Conservation (phyloP, 2,329 filamentous ascomycete genomes). For the Exophiala dermatitidis region DNA sequence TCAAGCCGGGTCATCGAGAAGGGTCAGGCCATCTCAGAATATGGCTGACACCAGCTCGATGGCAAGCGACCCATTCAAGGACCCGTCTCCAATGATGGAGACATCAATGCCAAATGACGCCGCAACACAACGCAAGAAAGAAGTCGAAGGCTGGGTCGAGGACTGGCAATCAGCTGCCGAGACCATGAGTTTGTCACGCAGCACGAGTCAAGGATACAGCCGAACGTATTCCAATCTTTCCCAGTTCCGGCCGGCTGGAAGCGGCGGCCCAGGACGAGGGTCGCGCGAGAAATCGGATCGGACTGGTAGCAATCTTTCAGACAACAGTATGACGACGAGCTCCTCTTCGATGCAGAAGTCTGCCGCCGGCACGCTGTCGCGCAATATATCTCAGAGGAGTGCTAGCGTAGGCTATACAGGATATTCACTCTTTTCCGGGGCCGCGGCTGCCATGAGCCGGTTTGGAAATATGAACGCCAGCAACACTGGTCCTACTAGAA, state of each 20-base stretch:
- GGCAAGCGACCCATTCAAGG: slow-evolving; percentile 24
- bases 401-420: slow-evolving; percentile 23
- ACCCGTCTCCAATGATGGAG: slow-evolving; percentile 14
- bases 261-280: slow-evolving; percentile 15
- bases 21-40: slow-evolving; percentile 3
- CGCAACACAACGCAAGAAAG: slow-evolving; percentile 22
- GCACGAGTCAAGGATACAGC: slow-evolving; percentile 23
- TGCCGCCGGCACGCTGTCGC: slow-evolving; percentile 35
- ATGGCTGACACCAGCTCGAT: slow-evolving; percentile 8
- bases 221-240: slow-evolving; percentile 27
- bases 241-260: slow-evolving; percentile 15
- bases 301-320: slow-evolving; percentile 52
- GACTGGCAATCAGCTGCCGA: slow-evolving; percentile 28
- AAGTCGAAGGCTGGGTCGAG: slow-evolving; percentile 28
- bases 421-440: slow-evolving; percentile 25
- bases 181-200: slow-evolving; percentile 26
- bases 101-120: slow-evolving; percentile 7
- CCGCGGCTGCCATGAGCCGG: slow-evolving; percentile 25
- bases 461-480: slow-evolving; percentile 6
- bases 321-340: slow-evolving; percentile 36
- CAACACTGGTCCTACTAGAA: slow-evolving; percentile 9
- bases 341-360: slow-evolving; percentile 16
- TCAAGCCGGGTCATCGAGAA: slow-evolving; percentile 19
- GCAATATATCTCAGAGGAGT: slow-evolving; percentile 24
- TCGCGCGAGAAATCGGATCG: slow-evolving; percentile 43